Evolutionary conservation across 768 basidiomycete species (phyloP).

Genomic region (Mycena indigotica): DNA sequence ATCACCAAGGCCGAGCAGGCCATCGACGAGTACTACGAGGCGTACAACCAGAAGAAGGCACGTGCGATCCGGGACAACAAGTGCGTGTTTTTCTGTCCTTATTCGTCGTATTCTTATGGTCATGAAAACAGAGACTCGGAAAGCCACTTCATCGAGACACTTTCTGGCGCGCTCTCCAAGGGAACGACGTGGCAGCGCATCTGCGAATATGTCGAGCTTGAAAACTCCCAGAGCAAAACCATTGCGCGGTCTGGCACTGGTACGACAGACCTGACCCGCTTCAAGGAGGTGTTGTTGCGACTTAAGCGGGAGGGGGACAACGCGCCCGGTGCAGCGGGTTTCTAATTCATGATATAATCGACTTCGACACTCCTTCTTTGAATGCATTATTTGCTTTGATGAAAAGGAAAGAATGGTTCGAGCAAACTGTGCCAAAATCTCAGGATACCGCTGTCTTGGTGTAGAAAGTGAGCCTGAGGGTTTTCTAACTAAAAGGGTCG

Average conservation of each 20-base stretch:
- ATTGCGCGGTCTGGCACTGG: conserved; percentile 82
- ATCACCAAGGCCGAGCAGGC: conserved; percentile 81
- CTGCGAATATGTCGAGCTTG: conserved; percentile 78
- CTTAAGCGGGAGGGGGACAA: conserved; percentile 87
- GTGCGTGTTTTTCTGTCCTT: conserved; percentile 46
- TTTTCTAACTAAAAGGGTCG: too few species aligned
- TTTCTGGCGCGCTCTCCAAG: conserved; percentile 74
- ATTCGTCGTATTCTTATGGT: conserved; percentile 1
- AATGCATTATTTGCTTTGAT: too few species aligned
- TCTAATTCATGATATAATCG: too few species aligned
- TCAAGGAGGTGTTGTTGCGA: conserved; percentile 90
- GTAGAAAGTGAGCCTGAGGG: too few species aligned
- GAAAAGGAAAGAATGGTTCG: too few species aligned
- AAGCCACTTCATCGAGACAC: conserved; percentile 70
- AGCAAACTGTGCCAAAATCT: too few species aligned
- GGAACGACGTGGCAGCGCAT: conserved; percentile 98
- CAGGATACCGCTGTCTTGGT: too few species aligned
- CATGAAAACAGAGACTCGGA: conserved; percentile 73
- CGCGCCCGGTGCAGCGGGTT: conserved; percentile 92
- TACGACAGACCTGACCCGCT: conserved; percentile 85
- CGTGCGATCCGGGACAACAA: conserved; percentile 93
- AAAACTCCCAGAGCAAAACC: conserved; percentile 98
- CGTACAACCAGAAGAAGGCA: conserved; percentile 87
- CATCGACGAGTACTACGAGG: conserved; percentile 90
- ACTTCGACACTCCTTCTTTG: too few species aligned